Conservation (phyloP, 2,329 filamentous ascomycete genomes). For the Aspergillus sp. region DNA sequence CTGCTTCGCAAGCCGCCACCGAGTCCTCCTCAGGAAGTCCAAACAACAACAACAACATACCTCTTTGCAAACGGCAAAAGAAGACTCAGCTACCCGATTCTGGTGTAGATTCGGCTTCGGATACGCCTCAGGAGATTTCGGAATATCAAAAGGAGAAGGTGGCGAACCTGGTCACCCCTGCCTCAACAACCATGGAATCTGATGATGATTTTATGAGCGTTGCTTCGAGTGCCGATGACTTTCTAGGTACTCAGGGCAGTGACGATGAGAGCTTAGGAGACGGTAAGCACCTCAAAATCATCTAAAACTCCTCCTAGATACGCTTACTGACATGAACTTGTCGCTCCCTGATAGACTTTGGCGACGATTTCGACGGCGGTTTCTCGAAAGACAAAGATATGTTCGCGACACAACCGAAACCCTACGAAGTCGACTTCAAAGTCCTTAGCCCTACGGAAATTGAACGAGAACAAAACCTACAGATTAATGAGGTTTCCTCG, state of each 20-base stretch:
- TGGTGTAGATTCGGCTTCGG: conserved; percentile 12
- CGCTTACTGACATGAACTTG: conserved; percentile 4
- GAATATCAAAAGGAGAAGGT: conserved; percentile 24
- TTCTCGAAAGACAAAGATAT: conserved; percentile 71
- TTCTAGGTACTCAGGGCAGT: conserved; percentile 67
- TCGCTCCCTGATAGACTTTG: conserved; percentile 48
- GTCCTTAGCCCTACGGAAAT: conserved; percentile 80
- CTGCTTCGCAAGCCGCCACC: conserved; percentile 27
- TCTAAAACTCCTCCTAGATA: neutral
- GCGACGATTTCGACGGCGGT: conserved; percentile 58
- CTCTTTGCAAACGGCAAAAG: conserved; percentile 21
- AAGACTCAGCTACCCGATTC: conserved; percentile 13
- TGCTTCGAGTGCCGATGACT: conserved; percentile 71
- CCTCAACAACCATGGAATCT: conserved; percentile 74
- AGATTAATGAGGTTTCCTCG: conserved; percentile 86
- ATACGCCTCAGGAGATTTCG: conserved; percentile 11
- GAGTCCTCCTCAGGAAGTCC: conserved; percentile 14
- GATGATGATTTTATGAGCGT: conserved; percentile 92
- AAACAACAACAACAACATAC: conserved; percentile 17
- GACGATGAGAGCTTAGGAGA: conserved; percentile 62
- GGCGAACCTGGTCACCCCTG: conserved; percentile 41
- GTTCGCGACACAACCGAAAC: conserved; percentile 67
- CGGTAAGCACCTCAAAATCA: conserved; percentile 28
- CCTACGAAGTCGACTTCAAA: conserved; percentile 82
- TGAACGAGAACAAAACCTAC: conserved; percentile 76